Percentiles rank a stretch among this genome's conserved stretches.
Conservation (phyloP, 2,329 filamentous ascomycete species). For the Botrytis medusae region DNA sequence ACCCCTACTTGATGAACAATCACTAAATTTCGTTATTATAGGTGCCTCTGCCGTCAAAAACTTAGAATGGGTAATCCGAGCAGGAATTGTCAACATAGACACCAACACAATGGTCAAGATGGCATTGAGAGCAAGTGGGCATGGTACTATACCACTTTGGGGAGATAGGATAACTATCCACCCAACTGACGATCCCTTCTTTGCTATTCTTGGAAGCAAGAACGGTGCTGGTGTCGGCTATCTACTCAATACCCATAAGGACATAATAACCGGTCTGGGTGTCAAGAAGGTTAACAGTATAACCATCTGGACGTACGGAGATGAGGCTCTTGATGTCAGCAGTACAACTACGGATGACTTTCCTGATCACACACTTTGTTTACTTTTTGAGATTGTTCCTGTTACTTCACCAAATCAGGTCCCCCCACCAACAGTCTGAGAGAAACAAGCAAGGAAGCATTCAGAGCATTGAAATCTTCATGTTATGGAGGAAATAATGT, state of each 20-base stretch:
- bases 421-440: background rate
- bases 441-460: background rate
- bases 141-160: background rate
- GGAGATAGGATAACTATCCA: background rate
- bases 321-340: background rate
- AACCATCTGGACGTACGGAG: background rate
- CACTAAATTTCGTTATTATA: background rate
- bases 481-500: background rate
- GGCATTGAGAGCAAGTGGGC: background rate
- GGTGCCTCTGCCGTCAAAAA: background rate
- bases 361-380: background rate
- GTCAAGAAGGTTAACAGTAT: background rate
- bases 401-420: background rate
- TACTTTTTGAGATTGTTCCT: background rate
- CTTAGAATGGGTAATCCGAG: background rate
- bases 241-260: background rate
- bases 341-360: background rate
- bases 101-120: background rate
- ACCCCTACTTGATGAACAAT: background rate
- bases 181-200: background rate
- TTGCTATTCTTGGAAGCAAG: constrained; percentile 1
- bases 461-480: background rate
- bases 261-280: background rate
- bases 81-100: background rate
- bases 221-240: constrained; percentile 5